These are phyloP conservation scores for Seiridium cupressi DNA, from an alignment of 2,329 filamentous ascomycete species.

Conservation along the genomic window DNA sequence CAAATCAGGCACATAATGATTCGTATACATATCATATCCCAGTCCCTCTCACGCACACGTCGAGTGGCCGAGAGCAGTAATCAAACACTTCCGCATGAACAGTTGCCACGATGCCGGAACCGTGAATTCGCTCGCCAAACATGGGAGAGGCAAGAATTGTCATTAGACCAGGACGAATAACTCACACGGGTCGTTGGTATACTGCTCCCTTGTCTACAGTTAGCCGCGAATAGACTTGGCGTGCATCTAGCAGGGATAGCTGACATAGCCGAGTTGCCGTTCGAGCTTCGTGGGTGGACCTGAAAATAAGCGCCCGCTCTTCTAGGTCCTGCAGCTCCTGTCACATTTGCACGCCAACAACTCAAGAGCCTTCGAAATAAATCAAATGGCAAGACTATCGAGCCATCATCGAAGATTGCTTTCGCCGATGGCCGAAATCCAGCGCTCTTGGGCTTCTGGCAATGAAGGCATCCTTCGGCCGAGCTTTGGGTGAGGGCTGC, in stretches of 20 bases:
- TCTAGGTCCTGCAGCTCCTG: slow-evolving; percentile 14
- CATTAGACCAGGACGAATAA: no score
- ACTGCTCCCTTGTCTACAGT: background rate
- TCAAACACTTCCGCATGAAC: no score
- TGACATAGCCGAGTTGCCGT: background rate
- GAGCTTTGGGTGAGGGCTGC: no score
- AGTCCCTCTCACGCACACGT: no score
- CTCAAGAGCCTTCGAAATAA: background rate
- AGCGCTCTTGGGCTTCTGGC: no score
- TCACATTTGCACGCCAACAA: slow-evolving; percentile 16
- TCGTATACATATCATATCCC: no score
- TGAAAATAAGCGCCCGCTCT: slow-evolving; percentile 16
- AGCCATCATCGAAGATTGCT: background rate
- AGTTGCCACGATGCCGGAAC: no score
- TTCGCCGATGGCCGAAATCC: background rate
- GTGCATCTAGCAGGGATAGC: background rate
- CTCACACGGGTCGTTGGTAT: background rate
- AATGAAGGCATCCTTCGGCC: no score
- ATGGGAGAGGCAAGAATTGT: no score
- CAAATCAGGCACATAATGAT: no score
- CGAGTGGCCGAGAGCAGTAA: no score
- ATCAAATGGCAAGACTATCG: background rate
- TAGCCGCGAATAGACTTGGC: background rate
- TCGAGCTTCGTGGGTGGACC: background rate
- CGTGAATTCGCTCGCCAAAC: no score